Base-by-base conservation (phyloP, 2,329 filamentous ascomycete species). In the Dactylellina drechsleri region DNA sequence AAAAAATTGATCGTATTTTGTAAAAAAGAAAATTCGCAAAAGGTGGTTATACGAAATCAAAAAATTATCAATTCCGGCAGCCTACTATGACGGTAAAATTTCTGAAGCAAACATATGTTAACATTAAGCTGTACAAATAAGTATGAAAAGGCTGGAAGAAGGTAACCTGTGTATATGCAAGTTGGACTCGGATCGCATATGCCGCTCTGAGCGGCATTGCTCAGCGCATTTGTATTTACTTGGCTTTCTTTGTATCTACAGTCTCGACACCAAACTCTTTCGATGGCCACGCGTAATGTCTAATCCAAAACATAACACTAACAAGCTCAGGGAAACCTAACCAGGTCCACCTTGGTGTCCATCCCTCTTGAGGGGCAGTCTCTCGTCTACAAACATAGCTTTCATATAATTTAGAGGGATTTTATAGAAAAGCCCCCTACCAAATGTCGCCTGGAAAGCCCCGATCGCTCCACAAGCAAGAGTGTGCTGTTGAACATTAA, bases 391-490 rank as follows among this genome's bases (percentile, higher is more conserved):
- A 16, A 77, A 61, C 45, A 60, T 66, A 36, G 20, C 45, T 47
- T 76, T 57, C 13, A 70, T 53, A 31, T 61, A 65, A 20, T 15
- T 54, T 45, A 61, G 52, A 50, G 64, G 54, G 6, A 58, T 70
- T 50, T 59, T 70, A n/a, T 49, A 54, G 16, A 56, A 41, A 41
- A 7, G 56, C 16, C 23, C 61, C 66, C 52, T 23, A 2, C 56
- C 56, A 18, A 59, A 59, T 43, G 28, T 59, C 31, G 31, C 66
- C 47, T 49, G 68, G 53, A 50, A 67, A 7, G 67, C 20, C 40
- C 66, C 66, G n/a, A 60, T 59, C 36, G 73, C 74, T 15, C 74
- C 74, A 26, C 56, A 77, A 20, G 70, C 71, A 40, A 77, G 54
- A 16, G 52, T 68, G 23, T 18, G 47, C 40, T 54, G 52, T 52